Evolutionary conservation across 805 yeast genomes (phyloP), one percentile per base, ranked within the genome.

Genomic region (Schwanniomyces sp.): DNA sequence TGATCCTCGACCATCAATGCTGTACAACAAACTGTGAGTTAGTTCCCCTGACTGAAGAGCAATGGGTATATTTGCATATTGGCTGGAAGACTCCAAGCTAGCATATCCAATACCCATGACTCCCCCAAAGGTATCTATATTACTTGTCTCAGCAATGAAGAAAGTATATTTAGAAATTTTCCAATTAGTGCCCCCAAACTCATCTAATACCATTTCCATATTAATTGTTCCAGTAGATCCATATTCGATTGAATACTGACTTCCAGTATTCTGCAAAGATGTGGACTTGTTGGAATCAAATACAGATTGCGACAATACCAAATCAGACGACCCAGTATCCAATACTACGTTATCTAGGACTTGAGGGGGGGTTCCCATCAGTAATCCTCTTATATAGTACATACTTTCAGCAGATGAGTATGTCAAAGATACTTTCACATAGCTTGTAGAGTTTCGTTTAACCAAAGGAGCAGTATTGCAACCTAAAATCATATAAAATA

Each of bases 311-410:
- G 29, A 36, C 25, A 46, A 28, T n/a, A 41, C 49, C 32, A 56
- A 45, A 40, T 54, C 54, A n/a, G 56, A 47, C 11, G 59, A 55
- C n/a, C 58, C 59, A n/a, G 58, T 57, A 40, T 57, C 61, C 21
- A 57, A 27, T 7, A 51, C 41, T 6, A 55, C 56, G 8, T 34
- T 14, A 4, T 36, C 16, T 12, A 54, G 14, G 9, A 11, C 12
- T 34, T 53, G 57, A 2, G 41, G 41, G 3, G 56, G 54, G 2
- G 53, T 50, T 4, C 61, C 61, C n/a, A 56, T 24, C 12, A 38
- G 25, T 5, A 55, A 12, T 12, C 43, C 47, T 17, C 51, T 40
- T 17, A 56, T 40, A 29, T 29, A 46, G 30, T 51, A 55, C 43
- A 55, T 43, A 12, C 40, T 9, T 11, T 34, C 43, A 4, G n/a